Conservation (phyloP, 768 basidiomycete species). For the Lactarius akahatsu region DNA sequence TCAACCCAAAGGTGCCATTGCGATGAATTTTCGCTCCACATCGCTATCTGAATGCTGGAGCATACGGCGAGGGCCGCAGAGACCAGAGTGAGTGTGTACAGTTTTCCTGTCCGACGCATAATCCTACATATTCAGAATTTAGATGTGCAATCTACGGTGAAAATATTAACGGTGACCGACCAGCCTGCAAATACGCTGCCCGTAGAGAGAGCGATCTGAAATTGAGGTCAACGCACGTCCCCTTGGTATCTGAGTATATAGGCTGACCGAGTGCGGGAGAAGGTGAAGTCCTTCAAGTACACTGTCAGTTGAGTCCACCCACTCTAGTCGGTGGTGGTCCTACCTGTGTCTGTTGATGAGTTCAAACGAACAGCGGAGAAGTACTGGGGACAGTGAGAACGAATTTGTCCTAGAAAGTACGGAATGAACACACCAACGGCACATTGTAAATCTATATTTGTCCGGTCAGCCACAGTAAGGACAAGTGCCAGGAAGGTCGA, state of each 20-base stretch:
- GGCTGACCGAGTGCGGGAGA: constrained; percentile 81
- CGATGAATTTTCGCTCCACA: constrained; percentile 66
- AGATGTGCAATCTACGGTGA: constrained; percentile 16
- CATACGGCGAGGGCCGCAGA: constrained; percentile 61
- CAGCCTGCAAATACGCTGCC: constrained; percentile 91
- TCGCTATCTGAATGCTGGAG: constrained; percentile 58
- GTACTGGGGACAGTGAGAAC: constrained; percentile 47
- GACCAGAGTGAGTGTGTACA: constrained; percentile 70
- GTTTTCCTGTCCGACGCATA: constrained; percentile 84
- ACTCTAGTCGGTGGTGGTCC: constrained; percentile 12
- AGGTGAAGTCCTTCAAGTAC: constrained; percentile 69
- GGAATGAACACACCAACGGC: constrained; percentile 58
- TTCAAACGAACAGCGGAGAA: constrained; percentile 77
- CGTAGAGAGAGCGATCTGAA: constrained; percentile 71
- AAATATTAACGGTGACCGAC: constrained; percentile 41
- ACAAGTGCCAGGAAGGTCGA: constrained; percentile 30
- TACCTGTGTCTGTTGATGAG: constrained; percentile 70
- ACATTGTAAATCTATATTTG: constrained; percentile 73
- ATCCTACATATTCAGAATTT: constrained; percentile 47
- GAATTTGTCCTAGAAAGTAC: constrained; percentile 21
- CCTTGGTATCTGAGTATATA: constrained; percentile 28
- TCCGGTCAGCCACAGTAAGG: constrained; percentile 26
- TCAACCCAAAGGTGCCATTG: constrained; percentile 71
- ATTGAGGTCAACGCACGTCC: constrained; percentile 21
- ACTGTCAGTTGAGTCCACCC: constrained; percentile 2